Evolutionary conservation across 2,329 filamentous ascomycete species (phyloP), one percentile per base, ranked within the genome.

Genomic region (Ciborinia camelliae): DNA sequence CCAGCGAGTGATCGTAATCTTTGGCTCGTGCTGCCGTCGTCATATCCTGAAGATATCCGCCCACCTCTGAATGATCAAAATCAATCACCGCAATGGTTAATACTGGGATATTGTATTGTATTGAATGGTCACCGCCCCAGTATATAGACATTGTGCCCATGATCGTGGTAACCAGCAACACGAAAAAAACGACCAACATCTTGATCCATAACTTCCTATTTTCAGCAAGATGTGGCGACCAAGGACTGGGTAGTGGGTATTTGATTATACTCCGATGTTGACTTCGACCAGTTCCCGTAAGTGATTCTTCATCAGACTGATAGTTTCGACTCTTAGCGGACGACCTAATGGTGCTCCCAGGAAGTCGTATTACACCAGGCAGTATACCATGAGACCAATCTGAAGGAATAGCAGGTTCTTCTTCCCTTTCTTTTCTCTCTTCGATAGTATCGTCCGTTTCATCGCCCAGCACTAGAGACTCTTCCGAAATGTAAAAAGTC

Each of bases 121-220:
- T 39, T 2, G 61, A 65, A 43, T 68, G 64, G 26, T 68, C 68
- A 5, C 62, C 68, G 14, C 65, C 65, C 68, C 68, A 69, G 43
- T 69, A 68, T 20, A 69, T 62, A 2, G 67, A 68, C 35, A 69
- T 53, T 7, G 68, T 67, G 3, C 68, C 68, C 61, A 68, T 57
- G 20, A 69, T 62, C 10, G 67, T 67, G 2, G 55, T 50, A 14
- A 65, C 28, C n/a, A 70, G 58, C 14, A 70, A 41, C 5, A 70
- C 51, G 47, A 41, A 64, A 57, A 67, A 65, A 2, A 51, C 58
- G 6, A 65, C 26, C 15, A 65, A 57, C 66, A 70, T 70, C 32
- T 69, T 70, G 26, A 57, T 53, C 68, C 68, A 70, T 30, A 63
- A 47, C 35, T 67, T 66, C 37, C 68, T 58, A 50, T 68, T 60